Evolutionary conservation across 345 rosid genomes (phyloP).

Genomic region (Gossypium rotundifolium): DNA sequence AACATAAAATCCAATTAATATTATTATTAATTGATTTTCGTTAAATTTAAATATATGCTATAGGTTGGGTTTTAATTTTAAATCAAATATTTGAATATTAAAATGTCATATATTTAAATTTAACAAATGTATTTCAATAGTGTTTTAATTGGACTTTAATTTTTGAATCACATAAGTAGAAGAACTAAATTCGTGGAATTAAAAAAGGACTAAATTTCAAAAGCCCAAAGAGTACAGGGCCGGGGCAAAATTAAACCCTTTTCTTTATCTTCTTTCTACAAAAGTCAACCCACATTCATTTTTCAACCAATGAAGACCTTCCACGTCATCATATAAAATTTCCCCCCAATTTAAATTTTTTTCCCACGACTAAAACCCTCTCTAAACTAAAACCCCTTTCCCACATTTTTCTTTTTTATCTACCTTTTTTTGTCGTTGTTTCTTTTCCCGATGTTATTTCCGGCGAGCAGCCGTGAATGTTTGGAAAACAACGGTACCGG

Average conservation of each 20-base stretch:
- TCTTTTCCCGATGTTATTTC: conserved; percentile 21
- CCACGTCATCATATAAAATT: conserved; percentile 37
- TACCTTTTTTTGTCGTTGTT: not conserved
- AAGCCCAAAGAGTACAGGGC: too few relatives aligned
- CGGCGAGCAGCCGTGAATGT: conserved; percentile 65
- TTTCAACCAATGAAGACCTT: conserved; percentile 31
- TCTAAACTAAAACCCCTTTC: conserved; percentile 8
- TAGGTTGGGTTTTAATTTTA: too few relatives aligned
- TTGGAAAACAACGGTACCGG: conserved; percentile 67
- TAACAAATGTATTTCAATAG: too few relatives aligned
- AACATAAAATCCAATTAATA: too few relatives aligned
- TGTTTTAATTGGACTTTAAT: too few relatives aligned
- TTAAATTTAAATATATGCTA: too few relatives aligned
- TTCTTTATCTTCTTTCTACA: conserved; percentile 27
- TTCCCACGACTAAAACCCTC: conserved; percentile 19
- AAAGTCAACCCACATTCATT: conserved; percentile 33
- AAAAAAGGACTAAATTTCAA: too few relatives aligned
- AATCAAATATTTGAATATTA: too few relatives aligned
- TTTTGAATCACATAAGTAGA: too few relatives aligned
- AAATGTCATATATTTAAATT: too few relatives aligned
- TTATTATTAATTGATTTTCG: too few relatives aligned
- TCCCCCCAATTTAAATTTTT: conserved; percentile 3
- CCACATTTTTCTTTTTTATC: not conserved
- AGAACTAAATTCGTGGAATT: too few relatives aligned
- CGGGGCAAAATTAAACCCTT: not conserved